A percentile compares a stretch with the other conserved stretches of the same genome.
Conservation (phyloP, 352 stramenopile species). For the Globisporangium takayamanum region DNA sequence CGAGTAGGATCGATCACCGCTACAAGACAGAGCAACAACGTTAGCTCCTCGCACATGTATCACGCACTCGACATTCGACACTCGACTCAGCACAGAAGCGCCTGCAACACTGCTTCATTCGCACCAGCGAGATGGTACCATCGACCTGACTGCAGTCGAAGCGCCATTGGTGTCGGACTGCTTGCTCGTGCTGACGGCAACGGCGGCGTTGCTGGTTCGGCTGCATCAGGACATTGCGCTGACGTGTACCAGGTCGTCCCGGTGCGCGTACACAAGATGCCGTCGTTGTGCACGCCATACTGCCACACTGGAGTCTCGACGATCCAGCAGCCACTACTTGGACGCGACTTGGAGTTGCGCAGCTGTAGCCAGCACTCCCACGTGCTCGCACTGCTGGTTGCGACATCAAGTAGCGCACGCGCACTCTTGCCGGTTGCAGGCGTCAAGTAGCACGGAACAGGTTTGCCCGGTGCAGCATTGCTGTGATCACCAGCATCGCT, state of each 20-base stretch:
- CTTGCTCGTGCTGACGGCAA: neutral
- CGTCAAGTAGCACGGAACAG: slow-evolving; percentile 4
- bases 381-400: slow-evolving; percentile 6
- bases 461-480: neutral
- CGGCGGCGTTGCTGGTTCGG: neutral
- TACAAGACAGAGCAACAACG: neutral
- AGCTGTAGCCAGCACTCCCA: slow-evolving; percentile 36
- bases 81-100: no score
- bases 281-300: slow-evolving; percentile 16
- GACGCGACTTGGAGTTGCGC: neutral
- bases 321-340: slow-evolving; percentile 21
- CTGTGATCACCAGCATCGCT: no score
- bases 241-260: neutral
- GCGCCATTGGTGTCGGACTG: neutral
- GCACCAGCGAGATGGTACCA: slow-evolving; percentile 19
- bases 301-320: slow-evolving; percentile 21
- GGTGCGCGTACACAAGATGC: slow-evolving; percentile 5
- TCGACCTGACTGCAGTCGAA: neutral
- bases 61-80: neutral
- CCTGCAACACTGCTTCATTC: neutral
- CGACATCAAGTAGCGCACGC: slow-evolving; percentile 1
- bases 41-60: neutral
- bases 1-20: neutral
- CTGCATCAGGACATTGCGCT: neutral
- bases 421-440: neutral